phyloP scores from a whole-genome alignment of 768 basidiomycete species.

The Bullera alba region DNA sequence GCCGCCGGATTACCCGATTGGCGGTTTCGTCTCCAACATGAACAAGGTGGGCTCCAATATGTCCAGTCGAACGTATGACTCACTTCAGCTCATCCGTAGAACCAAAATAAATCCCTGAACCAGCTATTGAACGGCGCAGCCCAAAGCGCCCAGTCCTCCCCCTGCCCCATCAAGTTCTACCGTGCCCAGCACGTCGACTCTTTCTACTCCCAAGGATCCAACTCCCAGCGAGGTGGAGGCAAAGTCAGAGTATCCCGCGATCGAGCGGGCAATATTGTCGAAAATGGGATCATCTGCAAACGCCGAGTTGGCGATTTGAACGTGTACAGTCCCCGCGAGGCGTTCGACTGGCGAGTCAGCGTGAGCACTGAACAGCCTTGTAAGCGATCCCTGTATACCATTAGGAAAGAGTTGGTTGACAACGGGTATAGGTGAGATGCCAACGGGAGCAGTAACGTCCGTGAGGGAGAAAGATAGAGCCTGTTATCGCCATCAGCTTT shows the following conservation, averaged over 20 bases:
- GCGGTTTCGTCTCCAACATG: conserved; percentile 91
- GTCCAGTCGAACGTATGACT: not conserved
- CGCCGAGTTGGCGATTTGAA: conserved; percentile 79
- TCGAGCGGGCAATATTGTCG: conserved; percentile 62
- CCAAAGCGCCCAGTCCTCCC: conserved; percentile 52
- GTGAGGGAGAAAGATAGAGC: conserved; percentile 73
- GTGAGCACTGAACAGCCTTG: conserved; percentile 86
- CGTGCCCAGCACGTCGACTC: conserved; percentile 74
- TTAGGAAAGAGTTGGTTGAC: not conserved
- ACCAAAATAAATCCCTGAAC: conserved; percentile 84
- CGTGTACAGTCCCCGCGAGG: conserved; percentile 70
- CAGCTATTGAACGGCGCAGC: conserved; percentile 69
- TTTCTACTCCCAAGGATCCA: conserved; percentile 53
- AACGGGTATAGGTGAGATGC: conserved; percentile 26
- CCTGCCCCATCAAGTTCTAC: conserved; percentile 60
- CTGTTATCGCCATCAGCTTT: conserved; percentile 89
- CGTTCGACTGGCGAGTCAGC: conserved; percentile 86
- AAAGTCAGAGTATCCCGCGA: conserved; percentile 81
- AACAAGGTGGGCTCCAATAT: conserved; percentile 57
- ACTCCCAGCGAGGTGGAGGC: conserved; percentile 40
- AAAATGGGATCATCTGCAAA: conserved; percentile 61
- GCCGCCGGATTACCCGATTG: conserved; percentile 55
- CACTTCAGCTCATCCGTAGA: conserved; percentile 47
- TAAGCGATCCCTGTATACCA: conserved; percentile 46
- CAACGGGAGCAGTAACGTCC: conserved; percentile 12